Evolutionary conservation across 2,329 filamentous ascomycete genomes (phyloP).

Genomic region (Stachybotrys elegans): DNA sequence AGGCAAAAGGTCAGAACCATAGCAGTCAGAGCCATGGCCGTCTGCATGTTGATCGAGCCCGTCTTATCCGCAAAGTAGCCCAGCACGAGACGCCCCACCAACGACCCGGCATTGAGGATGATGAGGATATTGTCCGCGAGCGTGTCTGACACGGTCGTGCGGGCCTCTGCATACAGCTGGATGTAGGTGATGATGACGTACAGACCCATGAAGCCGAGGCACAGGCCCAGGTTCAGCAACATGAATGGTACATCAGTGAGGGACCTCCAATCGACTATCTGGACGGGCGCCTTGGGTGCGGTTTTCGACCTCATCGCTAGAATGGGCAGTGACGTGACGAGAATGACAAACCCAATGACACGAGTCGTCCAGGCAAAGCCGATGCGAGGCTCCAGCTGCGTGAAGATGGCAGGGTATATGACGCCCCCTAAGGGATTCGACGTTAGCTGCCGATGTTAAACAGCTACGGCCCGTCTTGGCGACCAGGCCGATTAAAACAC

Average conservation of each 20-base stretch:
- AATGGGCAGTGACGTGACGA: constrained; percentile 19
- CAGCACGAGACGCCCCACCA: constrained; percentile 40
- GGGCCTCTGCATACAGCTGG: constrained; percentile 34
- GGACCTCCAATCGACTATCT: neutral
- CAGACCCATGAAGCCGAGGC: constrained; percentile 38
- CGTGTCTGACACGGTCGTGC: constrained; percentile 26
- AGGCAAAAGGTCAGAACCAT: constrained; percentile 33
- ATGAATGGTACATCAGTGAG: constrained; percentile 27
- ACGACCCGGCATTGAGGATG: constrained; percentile 39
- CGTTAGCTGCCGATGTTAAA: neutral
- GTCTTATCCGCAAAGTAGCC: constrained; percentile 37
- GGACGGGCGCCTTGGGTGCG: constrained; percentile 7
- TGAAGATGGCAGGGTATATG: constrained; percentile 28
- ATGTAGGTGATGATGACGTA: constrained; percentile 47
- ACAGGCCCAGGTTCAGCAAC: constrained; percentile 27
- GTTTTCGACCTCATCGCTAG: constrained; percentile 20
- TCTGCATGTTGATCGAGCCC: constrained; percentile 34
- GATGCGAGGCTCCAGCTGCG: constrained; percentile 38
- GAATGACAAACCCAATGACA: constrained; percentile 37
- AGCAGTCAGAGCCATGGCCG: constrained; percentile 25
- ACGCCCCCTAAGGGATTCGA: constrained; percentile 5
- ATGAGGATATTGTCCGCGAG: constrained; percentile 37
- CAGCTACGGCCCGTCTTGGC: neutral
- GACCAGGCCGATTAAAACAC: neutral
- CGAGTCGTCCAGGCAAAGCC: constrained; percentile 51